Conservation (phyloP, 2,329 filamentous ascomycete species). For the Fusarium brachygibbosum region DNA sequence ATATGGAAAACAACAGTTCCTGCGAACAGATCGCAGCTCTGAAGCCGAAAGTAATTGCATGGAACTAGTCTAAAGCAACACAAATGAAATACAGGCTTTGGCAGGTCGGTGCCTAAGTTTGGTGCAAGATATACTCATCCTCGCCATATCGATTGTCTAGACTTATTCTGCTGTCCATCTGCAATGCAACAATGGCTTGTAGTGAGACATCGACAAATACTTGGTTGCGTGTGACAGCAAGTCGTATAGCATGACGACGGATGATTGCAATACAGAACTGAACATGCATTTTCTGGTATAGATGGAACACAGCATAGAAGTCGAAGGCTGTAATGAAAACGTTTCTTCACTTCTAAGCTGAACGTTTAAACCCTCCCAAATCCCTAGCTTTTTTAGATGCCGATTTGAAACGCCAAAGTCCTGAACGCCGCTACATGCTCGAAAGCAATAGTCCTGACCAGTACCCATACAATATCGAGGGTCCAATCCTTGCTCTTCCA, state of each 20-base stretch:
- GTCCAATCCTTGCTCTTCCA: constrained; percentile 10
- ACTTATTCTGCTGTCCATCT: not conserved
- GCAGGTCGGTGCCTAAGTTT: not conserved
- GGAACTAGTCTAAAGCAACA: not conserved
- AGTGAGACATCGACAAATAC: constrained; percentile 16
- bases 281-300: not conserved
- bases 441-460: constrained; percentile 30
- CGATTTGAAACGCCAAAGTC: constrained; percentile 49
- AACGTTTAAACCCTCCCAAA: constrained; percentile 35
- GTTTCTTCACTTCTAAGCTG: constrained; percentile 38
- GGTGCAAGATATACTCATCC: not conserved
- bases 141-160: not conserved
- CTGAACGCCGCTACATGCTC: constrained; percentile 51
- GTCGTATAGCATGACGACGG: constrained; percentile 1
- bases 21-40: not conserved
- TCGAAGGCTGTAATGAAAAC: constrained; percentile 36
- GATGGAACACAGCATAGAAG: constrained; percentile 28
- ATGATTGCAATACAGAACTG: constrained; percentile 8
- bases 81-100: not conserved
- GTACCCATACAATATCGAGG: constrained; percentile 19
- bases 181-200: not conserved
- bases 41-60: not conserved
- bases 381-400: constrained; percentile 45
- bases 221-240: constrained; percentile 40
- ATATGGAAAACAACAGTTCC: constrained; percentile 3